Evolutionary conservation across 2,329 filamentous ascomycete species (phyloP).

Genomic region (Akanthomyces uredinophilus): DNA sequence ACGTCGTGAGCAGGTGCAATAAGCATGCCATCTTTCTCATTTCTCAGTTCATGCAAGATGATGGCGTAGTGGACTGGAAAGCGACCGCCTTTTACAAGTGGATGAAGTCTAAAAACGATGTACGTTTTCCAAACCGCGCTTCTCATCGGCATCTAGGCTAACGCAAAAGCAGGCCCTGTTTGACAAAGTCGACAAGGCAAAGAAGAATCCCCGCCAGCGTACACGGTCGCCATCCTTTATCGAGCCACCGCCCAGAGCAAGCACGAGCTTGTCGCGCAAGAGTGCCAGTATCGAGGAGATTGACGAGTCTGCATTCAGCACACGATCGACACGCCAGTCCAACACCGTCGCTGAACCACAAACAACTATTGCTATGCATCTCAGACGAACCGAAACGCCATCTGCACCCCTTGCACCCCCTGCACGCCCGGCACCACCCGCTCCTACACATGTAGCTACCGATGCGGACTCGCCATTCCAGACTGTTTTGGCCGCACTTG

Average conservation of each 20-base stretch:
- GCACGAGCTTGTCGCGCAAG: constrained; percentile 13
- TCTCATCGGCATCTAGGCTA: background rate
- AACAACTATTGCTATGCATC: constrained; percentile 1
- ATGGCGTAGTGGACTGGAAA: constrained; percentile 35
- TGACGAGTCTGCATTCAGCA: constrained; percentile 3
- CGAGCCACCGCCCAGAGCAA: background rate
- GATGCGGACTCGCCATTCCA: constrained; percentile 7
- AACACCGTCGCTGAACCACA: background rate
- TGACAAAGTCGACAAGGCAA: constrained; percentile 20
- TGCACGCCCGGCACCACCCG: background rate
- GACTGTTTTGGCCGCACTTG: constrained; percentile 1
- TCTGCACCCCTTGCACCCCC: background rate
- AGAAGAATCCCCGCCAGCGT: constrained; percentile 20
- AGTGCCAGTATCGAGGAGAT: constrained; percentile 17
- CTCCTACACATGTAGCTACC: background rate
- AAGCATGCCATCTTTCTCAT: constrained; percentile 49
- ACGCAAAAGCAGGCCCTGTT: constrained; percentile 23
- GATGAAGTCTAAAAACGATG: constrained; percentile 37
- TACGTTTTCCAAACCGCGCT: constrained; percentile 24
- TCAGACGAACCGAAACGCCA: background rate
- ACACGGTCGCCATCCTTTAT: constrained; percentile 6
- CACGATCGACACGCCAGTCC: background rate
- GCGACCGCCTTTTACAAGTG: constrained; percentile 45
- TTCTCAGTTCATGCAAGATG: constrained; percentile 43
- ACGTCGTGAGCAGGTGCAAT: constrained; percentile 42